Percentiles rank a stretch among this genome's conserved stretches.
These are phyloP conservation scores for Fusarium haematococcum DNA, from an alignment of 2,329 filamentous ascomycete species.

Conservation along the genomic window DNA sequence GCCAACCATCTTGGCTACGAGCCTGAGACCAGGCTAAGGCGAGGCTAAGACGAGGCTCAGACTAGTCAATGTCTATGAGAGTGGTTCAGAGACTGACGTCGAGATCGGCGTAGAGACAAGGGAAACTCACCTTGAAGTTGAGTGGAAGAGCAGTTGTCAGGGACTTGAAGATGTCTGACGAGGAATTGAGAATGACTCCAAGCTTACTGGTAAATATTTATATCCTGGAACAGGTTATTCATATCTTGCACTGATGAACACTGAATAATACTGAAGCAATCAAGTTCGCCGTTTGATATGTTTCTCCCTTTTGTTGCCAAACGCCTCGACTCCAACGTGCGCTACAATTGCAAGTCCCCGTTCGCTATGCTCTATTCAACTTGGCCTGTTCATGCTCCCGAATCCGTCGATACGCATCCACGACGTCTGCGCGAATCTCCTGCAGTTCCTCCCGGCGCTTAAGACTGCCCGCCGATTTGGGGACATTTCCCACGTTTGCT, in stretches of 20 bases:
- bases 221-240: not conserved
- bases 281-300: not conserved
- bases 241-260: not conserved
- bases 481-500: slow-evolving; percentile 52
- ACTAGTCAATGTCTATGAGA: too few species aligned
- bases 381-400: slow-evolving; percentile 54
- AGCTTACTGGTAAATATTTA: not conserved
- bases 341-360: slow-evolving; percentile 8
- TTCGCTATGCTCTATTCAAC: slow-evolving; percentile 28
- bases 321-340: not conserved
- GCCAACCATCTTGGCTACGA: not conserved
- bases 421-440: slow-evolving; percentile 49
- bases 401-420: slow-evolving; percentile 55
- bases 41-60: too few species aligned
- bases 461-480: slow-evolving; percentile 54
- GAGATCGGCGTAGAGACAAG: not conserved
- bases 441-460: slow-evolving; percentile 55
- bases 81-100: too few species aligned
- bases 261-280: not conserved
- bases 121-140: not conserved
- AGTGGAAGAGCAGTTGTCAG: not conserved
- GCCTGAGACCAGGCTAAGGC: not conserved
- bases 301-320: not conserved
- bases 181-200: not conserved
- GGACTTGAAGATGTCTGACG: not conserved